phyloP scores from a whole-genome alignment of 768 basidiomycete genomes.

The Boletus fagicola region DNA sequence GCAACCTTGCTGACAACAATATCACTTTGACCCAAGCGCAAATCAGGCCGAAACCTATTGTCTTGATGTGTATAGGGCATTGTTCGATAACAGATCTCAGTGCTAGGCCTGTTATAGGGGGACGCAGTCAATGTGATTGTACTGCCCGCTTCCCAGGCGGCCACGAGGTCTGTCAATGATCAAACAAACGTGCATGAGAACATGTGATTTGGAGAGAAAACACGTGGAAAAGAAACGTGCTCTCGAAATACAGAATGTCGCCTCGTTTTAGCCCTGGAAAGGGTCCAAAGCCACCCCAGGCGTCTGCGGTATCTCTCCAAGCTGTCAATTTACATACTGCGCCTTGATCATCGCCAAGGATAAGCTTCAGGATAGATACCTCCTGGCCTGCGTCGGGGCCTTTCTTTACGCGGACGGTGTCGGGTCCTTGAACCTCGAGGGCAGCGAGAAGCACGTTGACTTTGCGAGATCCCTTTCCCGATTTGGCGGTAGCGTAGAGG shows the following conservation, averaged over 20 bases:
- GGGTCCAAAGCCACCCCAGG: conserved; percentile 55
- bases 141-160: conserved; percentile 42
- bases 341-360: conserved; percentile 72
- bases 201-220: conserved; percentile 7
- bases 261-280: conserved; percentile 57
- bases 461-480: conserved; percentile 44
- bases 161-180: conserved; percentile 48
- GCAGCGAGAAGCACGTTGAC: conserved; percentile 61
- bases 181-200: conserved; percentile 20
- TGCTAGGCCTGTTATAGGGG: conserved; percentile 56
- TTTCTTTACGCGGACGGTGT: conserved; percentile 62
- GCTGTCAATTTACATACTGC: conserved; percentile 69
- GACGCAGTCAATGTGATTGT: conserved; percentile 64
- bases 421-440: conserved; percentile 77
- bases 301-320: conserved; percentile 75
- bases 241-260: conserved; percentile 68
- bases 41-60: conserved; percentile 62
- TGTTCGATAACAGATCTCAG: conserved; percentile 76
- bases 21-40: conserved; percentile 69
- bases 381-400: conserved; percentile 70
- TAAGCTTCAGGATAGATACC: conserved; percentile 63
- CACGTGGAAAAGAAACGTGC: conserved; percentile 40
- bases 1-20: conserved; percentile 67
- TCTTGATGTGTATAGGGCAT: conserved; percentile 66
- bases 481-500: conserved; percentile 30